A percentile compares a stretch with the other conserved stretches of the same genome.
phyloP scores from a whole-genome alignment of 805 yeast species.

The Kluyveromyces nonfermentans region DNA sequence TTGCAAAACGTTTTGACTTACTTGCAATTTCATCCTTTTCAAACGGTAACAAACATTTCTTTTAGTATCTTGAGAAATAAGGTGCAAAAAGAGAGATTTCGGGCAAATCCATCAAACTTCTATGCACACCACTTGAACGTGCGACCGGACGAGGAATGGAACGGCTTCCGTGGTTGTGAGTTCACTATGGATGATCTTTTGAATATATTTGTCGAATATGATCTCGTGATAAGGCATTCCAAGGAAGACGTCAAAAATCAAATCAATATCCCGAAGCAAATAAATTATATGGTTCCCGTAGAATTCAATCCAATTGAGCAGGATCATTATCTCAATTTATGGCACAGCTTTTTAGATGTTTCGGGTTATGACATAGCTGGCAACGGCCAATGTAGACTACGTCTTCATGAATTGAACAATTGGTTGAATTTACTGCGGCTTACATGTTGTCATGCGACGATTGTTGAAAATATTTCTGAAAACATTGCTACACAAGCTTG shows the following conservation, averaged over 20 bases:
- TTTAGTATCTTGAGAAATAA: conserved; percentile 7
- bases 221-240: conserved; percentile 61
- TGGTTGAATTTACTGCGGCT: conserved; percentile 70
- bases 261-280: conserved; percentile 70
- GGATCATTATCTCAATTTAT: conserved; percentile 63
- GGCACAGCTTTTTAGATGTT: conserved; percentile 46
- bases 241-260: conserved; percentile 74
- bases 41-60: conserved; percentile 21
- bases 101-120: neutral
- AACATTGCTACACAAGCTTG: conserved; percentile 12
- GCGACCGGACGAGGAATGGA: conserved; percentile 11
- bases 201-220: conserved; percentile 42
- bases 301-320: conserved; percentile 80
- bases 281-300: conserved; percentile 54
- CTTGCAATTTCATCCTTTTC: conserved; percentile 58
- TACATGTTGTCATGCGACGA: conserved; percentile 71
- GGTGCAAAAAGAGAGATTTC: conserved; percentile 4
- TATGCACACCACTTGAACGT: neutral
- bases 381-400: conserved; percentile 42
- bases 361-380: conserved; percentile 44
- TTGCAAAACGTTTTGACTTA: conserved; percentile 63
- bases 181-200: conserved; percentile 35
- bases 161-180: conserved; percentile 4
- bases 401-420: conserved; percentile 46
- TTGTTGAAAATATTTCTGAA: conserved; percentile 11